Conservation (phyloP, 306 rosid species). For the Vicia villosa region DNA sequence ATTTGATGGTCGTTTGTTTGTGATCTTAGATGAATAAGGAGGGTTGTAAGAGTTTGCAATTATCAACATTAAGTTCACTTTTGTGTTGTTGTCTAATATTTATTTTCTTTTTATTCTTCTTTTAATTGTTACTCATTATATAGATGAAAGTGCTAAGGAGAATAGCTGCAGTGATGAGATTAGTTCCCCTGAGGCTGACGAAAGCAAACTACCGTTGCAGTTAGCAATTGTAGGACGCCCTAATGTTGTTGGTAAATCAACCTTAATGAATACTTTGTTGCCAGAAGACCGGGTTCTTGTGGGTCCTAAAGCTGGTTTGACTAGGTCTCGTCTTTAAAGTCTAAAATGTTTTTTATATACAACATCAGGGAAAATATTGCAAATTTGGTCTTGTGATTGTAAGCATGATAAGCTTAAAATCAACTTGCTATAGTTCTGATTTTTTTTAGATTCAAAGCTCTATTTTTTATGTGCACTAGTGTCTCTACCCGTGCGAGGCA, state of each 20-base stretch:
- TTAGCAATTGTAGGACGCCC: constrained; percentile 88
- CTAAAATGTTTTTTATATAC: background rate
- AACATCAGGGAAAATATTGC: background rate
- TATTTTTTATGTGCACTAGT: constrained; percentile 34
- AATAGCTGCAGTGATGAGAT: constrained; percentile 39
- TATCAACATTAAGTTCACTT: no score
- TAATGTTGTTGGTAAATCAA: constrained; percentile 96
- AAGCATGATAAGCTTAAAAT: constrained; percentile 9
- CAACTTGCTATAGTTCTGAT: constrained; percentile 7
- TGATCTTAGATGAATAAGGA: background rate
- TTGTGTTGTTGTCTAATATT: background rate
- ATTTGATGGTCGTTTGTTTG: background rate
- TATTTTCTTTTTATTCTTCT: constrained; percentile 12
- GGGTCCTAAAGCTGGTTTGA: constrained; percentile 96
- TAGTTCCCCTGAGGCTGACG: constrained; percentile 50
- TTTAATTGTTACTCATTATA: constrained; percentile 33
- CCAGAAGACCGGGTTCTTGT: constrained; percentile 94
- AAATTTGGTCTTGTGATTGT: background rate
- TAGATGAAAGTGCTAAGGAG: constrained; percentile 52
- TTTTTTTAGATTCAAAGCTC: background rate
- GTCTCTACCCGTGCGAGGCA: no score
- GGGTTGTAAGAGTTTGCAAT: background rate
- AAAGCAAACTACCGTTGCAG: constrained; percentile 77
- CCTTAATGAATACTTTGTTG: constrained; percentile 76
- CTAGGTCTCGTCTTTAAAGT: constrained; percentile 43